These are phyloP conservation scores for Penicillium samsonianum DNA, from an alignment of 495 filamentous ascomycete species.

Conservation along the genomic window DNA sequence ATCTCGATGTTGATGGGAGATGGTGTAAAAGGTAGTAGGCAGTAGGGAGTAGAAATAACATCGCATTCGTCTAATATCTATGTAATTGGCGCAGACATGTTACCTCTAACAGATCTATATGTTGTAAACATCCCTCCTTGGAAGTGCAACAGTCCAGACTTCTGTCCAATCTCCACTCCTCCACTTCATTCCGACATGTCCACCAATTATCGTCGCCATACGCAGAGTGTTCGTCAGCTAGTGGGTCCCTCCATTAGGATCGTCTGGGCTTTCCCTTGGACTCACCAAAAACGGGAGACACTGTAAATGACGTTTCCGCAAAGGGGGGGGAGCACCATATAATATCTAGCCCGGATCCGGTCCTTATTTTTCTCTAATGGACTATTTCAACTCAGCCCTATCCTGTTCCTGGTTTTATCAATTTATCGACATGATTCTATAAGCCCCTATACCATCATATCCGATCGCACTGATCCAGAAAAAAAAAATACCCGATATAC, in stretches of 20 bases:
- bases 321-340: constrained; percentile 24
- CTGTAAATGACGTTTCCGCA: constrained; percentile 32
- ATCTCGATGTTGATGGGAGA: not conserved
- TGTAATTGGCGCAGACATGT: not conserved
- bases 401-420: not conserved
- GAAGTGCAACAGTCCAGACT: constrained; percentile 24
- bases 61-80: not conserved
- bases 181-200: constrained; percentile 21
- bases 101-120: not conserved
- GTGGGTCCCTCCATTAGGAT: constrained; percentile 33
- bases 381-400: not conserved
- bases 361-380: constrained; percentile 1
- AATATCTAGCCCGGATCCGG: constrained; percentile 29
- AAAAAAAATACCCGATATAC: not conserved
- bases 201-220: constrained; percentile 18
- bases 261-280: constrained; percentile 24
- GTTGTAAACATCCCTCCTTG: not conserved
- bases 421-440: constrained; percentile 21
- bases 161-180: constrained; percentile 18
- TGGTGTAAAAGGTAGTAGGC: not conserved
- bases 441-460: constrained; percentile 8
- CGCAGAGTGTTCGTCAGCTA: constrained; percentile 32
- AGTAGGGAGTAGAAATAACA: not conserved
- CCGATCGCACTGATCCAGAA: not conserved
- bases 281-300: constrained; percentile 12